Base-by-base conservation (phyloP, 2,329 filamentous ascomycete genomes). In the Colletotrichum agaves region DNA sequence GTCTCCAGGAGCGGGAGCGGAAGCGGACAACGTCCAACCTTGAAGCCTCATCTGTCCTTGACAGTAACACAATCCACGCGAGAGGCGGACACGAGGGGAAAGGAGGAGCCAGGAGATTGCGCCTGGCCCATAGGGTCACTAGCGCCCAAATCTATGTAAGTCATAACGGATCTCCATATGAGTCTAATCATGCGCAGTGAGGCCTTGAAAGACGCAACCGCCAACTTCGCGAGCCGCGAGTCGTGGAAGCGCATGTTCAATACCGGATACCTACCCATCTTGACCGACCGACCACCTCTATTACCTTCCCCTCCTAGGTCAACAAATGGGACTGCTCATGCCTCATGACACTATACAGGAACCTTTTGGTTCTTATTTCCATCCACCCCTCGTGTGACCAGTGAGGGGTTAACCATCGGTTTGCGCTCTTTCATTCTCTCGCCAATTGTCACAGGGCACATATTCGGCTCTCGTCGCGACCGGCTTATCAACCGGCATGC, bases 111-210 rank as follows among this genome's bases (percentile, higher is more conserved):
- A 52, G 62, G 66, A 67, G 63, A 67, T 67, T 69, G 23, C 66
- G 19, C 19, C 41, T 57, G 66, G 43, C 41, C 66, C 62, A 57
- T 67, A 67, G 23, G 43, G 44, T 50, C 58, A 61, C 63, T 69
- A 69, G 61, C 66, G 55, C 39, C 56, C 61, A 27, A 7, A 59
- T 43, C 43, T 62, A 69, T 69, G 66, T 67, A 69, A 67, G 66
- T 67, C 66, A 69, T 69, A 57, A 62, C 50, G 62, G 66, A 62
- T 62, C 63, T 62, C 56, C 37, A 61, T 61, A 67, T 55, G 64
- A 67, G 61, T 60, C 64, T 64, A 67, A 67, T 37, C 64, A 59
- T 64, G 64, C 64, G 64, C 61, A 55, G 39, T 31, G 44, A 67
- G 64, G 64, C 61, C 55, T 65, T 53, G 65, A 65, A 46, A 55